Base-by-base conservation (phyloP, 1,284 basidiomycete species). In the Heterobasidion irregulare region DNA sequence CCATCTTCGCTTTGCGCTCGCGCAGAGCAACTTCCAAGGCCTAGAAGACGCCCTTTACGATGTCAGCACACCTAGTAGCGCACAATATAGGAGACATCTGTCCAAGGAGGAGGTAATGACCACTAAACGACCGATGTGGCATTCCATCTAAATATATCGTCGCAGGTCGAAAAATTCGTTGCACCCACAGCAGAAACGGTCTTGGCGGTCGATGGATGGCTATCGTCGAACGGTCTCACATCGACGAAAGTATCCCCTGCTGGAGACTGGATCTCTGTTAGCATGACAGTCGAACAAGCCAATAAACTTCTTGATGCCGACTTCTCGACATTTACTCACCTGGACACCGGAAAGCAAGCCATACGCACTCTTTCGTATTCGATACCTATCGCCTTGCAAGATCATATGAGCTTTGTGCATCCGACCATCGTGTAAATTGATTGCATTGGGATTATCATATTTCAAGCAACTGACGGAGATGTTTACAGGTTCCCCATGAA, bases 161-260 rank as follows among this genome's bases (percentile, higher is more conserved):
- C 48, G 70, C 53, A 47, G 61, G 69, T 72, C 10, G 69, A 71
- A 55, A 59, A 64, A 7, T 72, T 70, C 58, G 68, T 71, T 15
- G 63, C 64, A 2, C 74, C 74, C 6, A 57, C 62, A 8, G 52
- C 59, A 3, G 67, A 67, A 15, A 63, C 66, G 6, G 59, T 66
- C 12, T 56, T 58, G 8, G 59, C 64, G 5, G 69, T 74, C 12
- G 62, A 65, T 35, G 52, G 63, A 45, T 74, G 65, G 65, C 63
- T 72, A 13, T 56, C 62, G 2, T 54, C 57, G 6, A 62, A 69
- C 51, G 65, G 64, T n/a, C 60, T 72, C 18, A 62, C 50, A 35
- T 53, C 64, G 19, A 57, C 56, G 43, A 57, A 58, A 1, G 52
- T 56, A 32, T 62, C 66, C 3, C 62, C 64, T 56, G 60, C 62